Base-by-base conservation (phyloP, 2,329 filamentous ascomycete species). In the Capronia epimyces region DNA sequence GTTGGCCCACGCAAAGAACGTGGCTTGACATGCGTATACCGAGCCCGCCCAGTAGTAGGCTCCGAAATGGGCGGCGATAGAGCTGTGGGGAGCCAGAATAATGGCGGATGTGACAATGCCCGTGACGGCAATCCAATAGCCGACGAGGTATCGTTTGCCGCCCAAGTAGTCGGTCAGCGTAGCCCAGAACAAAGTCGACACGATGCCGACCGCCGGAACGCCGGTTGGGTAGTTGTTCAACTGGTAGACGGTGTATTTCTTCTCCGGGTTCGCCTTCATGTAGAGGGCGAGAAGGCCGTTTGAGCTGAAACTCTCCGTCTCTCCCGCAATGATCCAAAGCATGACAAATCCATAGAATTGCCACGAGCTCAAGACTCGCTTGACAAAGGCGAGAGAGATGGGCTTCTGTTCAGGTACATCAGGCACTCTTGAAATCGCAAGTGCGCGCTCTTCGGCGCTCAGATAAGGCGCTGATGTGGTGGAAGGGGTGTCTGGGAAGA, bases 281-380 rank as follows among this genome's bases (percentile, higher is more conserved):
- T 52, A 58, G 5, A 58, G 43, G 13, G 52, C 46, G 25, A 56
- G 43, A 12, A 56, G 44, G 13, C 49, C 52, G 42, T 58, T 58
- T 2, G 46, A 51, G 29, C 50, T 53, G 41, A 87, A 87, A 0
- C 81, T 84, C 64, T 89, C 84, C 0, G 81, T 83, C 62, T 87
- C 82, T 24, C 83, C 82, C n/a, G 83, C 83, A 34, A 88, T 80
- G 56, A 84, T 77, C 66, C 66, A 69, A 5, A 69, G 59, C 31
- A 68, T 60, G 22, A 67, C 65, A 39, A 69, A 69, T 3, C 60
- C 65, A 55, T 66, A 69, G 62, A 65, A 67, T 50, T 68, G 65
- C 66, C 66, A 69, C 9, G 63, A 62, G 18, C 54, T 57, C 50
- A 69, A 65, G 43, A 68, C 48, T n/a, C 59, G 58, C 36, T 65